Conservation (phyloP, 257 asterid species). For the Solanum corneliomulleri region DNA sequence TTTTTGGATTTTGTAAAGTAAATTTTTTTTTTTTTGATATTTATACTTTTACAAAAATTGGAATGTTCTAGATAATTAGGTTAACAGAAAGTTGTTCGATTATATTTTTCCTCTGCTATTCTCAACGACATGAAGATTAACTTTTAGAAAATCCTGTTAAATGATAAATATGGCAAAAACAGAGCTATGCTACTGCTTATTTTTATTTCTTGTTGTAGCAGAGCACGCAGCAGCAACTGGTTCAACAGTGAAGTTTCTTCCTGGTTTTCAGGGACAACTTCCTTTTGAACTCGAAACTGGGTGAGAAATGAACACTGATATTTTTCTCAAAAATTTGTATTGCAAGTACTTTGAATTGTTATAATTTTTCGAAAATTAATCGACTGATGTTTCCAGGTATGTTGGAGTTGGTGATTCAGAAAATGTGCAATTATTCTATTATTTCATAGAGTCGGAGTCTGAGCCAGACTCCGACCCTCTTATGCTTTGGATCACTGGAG, state of each 20-base stretch:
- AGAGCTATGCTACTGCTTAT: background rate
- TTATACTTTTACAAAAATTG: no score
- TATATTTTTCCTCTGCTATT: background rate
- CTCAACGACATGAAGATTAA: background rate
- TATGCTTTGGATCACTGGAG: conserved; percentile 19
- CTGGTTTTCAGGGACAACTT: conserved; percentile 14
- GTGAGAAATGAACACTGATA: background rate
- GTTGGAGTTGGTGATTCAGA: conserved; percentile 18
- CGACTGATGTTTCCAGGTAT: conserved; percentile 3
- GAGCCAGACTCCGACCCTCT: conserved; percentile 16
- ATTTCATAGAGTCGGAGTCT: conserved; percentile 14
- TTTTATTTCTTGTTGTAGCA: background rate
- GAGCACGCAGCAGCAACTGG: background rate
- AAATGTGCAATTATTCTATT: conserved; percentile 20
- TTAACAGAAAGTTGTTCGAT: no score
- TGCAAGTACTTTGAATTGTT: background rate
- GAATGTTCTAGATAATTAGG: no score
- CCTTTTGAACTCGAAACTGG: conserved; percentile 26
- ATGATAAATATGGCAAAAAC: background rate
- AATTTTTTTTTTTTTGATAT: no score
- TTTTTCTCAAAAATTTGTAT: no score
- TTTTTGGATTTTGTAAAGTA: no score
- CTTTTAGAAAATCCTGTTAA: background rate
- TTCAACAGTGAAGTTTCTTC: conserved; percentile 8
- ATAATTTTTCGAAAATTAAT: no score